Evolutionary conservation across 2,329 filamentous ascomycete genomes (phyloP).

Genomic region (Cladophialophora exuberans): DNA sequence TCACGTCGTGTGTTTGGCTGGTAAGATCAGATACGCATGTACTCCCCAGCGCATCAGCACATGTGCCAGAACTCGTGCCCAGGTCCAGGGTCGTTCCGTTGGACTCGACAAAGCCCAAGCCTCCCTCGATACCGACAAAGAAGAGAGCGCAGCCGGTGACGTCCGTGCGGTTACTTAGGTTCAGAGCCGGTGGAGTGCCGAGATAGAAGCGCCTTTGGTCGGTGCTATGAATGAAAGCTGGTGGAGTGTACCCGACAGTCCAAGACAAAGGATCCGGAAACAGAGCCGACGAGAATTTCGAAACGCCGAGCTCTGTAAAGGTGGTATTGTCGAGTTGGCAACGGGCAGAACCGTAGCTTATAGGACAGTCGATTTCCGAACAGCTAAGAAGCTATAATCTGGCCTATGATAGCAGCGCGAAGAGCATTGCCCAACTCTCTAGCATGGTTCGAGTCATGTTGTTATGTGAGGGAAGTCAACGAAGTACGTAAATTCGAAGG

Average conservation of each 20-base stretch:
- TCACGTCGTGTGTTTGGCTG: neutral
- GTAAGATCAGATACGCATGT: conserved; percentile 2
- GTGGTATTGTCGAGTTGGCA: neutral
- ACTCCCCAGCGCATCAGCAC: neutral
- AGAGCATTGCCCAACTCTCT: neutral
- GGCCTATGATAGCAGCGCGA: neutral
- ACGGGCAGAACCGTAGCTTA: neutral
- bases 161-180: neutral
- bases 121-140: conserved; percentile 1
- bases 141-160: conserved; percentile 3
- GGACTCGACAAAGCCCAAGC: neutral
- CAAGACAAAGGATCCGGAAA: neutral
- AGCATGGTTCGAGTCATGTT: conserved; percentile 2
- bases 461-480: too few species aligned
- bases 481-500: too few species aligned
- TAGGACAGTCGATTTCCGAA: neutral
- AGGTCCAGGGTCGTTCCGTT: neutral
- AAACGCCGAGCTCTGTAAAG: neutral
- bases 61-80: neutral
- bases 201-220: conserved; percentile 3
- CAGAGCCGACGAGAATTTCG: neutral
- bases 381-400: conserved; percentile 1
- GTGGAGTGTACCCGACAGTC: conserved; percentile 1
- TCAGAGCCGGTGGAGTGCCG: neutral
- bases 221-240: neutral